Evolutionary conservation across 495 filamentous ascomycete species (phyloP).

Genomic region (Acidomyces sp.): DNA sequence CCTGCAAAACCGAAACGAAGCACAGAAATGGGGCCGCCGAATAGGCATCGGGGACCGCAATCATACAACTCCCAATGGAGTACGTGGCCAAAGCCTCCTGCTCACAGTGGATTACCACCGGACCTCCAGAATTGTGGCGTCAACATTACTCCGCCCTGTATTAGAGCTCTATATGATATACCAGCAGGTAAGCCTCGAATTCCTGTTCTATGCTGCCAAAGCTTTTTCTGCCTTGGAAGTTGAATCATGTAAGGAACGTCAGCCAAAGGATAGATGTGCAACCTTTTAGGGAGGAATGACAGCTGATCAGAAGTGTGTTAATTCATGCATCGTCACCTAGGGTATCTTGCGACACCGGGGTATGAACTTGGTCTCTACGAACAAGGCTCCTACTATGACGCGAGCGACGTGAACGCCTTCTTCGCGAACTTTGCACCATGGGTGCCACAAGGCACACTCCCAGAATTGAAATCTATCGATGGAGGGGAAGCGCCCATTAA

Average conservation of each 20-base stretch:
- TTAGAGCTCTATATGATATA: conserved; percentile 14
- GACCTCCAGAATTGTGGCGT: conserved; percentile 2
- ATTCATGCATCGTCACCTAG: too few relatives aligned
- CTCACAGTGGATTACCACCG: too few relatives aligned
- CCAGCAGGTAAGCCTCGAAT: background rate
- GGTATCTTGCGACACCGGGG: too few relatives aligned
- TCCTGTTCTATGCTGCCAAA: too few relatives aligned
- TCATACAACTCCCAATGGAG: background rate
- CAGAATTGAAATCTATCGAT: conserved; percentile 13
- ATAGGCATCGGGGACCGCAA: background rate
- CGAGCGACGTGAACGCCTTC: conserved; percentile 13
- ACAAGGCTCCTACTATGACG: conserved; percentile 4
- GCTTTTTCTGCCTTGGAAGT: too few relatives aligned
- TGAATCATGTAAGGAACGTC: too few relatives aligned
- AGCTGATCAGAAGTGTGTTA: too few relatives aligned
- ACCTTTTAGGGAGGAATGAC: too few relatives aligned
- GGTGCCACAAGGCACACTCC: conserved; percentile 11
- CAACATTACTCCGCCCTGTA: conserved; percentile 12
- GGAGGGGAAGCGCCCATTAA: conserved; percentile 4
- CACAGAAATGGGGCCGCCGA: background rate
- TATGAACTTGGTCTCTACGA: conserved; percentile 15
- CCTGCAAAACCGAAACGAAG: background rate
- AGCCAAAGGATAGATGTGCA: too few relatives aligned
- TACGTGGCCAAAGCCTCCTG: background rate
- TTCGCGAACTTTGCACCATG: conserved; percentile 7